phyloP scores from a whole-genome alignment of 2,329 filamentous ascomycete genomes.

The Cladophialophora bantiana region DNA sequence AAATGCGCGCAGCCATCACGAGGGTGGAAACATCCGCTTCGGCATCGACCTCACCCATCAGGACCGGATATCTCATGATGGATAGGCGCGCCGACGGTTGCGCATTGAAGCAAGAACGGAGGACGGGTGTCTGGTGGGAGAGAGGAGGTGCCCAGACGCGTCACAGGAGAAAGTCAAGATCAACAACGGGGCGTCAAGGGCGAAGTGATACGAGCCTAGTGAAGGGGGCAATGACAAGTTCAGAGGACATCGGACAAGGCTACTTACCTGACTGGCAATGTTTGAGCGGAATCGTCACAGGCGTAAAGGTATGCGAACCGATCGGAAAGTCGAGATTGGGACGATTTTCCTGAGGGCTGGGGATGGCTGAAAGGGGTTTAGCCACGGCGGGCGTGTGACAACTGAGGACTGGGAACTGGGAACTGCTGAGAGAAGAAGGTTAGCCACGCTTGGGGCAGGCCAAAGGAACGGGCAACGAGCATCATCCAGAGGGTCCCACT shows the following conservation, averaged over 20 bases:
- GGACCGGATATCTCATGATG: conserved; percentile 13
- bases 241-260: conserved; percentile 34
- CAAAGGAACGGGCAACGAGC: conserved; percentile 31
- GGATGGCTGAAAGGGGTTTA: conserved; percentile 38
- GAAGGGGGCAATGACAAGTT: conserved; percentile 16
- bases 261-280: conserved; percentile 41
- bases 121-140: conserved; percentile 15
- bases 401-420: conserved; percentile 9
- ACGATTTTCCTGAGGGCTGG: conserved; percentile 33
- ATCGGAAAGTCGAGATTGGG: conserved; percentile 38
- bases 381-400: conserved; percentile 25
- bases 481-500: conserved; percentile 34
- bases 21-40: background rate
- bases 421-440: conserved; percentile 29
- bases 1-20: conserved; percentile 27
- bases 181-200: background rate
- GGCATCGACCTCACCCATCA: conserved; percentile 13
- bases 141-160: conserved; percentile 27
- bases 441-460: conserved; percentile 32
- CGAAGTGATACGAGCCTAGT: conserved; percentile 15
- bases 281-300: conserved; percentile 41
- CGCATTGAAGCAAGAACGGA: conserved; percentile 17
- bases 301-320: conserved; percentile 40
- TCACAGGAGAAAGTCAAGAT: conserved; percentile 21
- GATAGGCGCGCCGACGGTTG: conserved; percentile 20